Evolutionary conservation across 805 yeast species (phyloP).

Genomic region (Kodamaea sagamina): DNA sequence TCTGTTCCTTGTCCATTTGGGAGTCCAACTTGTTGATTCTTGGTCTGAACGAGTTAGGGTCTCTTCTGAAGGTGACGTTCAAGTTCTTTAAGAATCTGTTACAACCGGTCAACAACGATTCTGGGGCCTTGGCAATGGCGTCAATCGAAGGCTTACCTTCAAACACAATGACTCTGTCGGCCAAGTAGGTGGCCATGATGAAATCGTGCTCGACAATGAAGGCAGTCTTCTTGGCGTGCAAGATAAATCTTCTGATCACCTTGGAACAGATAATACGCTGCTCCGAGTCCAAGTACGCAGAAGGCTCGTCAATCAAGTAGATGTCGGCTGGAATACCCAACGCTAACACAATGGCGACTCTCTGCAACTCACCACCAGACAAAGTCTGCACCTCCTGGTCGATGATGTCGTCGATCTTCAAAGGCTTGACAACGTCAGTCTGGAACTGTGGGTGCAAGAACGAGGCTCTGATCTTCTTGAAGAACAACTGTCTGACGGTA

Average conservation of each 20-base stretch:
- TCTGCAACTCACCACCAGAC: slow-evolving; percentile 99
- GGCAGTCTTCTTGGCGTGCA: slow-evolving; percentile 98
- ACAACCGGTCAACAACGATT: slow-evolving; percentile 94
- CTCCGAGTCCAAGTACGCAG: slow-evolving; percentile 98
- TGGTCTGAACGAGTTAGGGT: slow-evolving; percentile 97
- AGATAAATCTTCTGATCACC: slow-evolving; percentile 93
- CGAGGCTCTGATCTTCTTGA: slow-evolving; percentile 92
- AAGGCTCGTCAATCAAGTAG: slow-evolving; percentile 96
- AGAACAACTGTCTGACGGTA: slow-evolving; percentile 95
- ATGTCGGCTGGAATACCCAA: slow-evolving; percentile 95
- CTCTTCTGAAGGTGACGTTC: slow-evolving; percentile 98
- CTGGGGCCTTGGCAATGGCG: slow-evolving; percentile 87
- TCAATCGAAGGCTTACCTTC: slow-evolving; percentile 91
- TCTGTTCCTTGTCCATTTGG: slow-evolving; percentile 99
- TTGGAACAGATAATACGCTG: slow-evolving; percentile 99
- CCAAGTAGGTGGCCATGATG: slow-evolving; percentile 99
- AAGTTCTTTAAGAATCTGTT: slow-evolving; percentile 94
- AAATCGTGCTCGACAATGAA: slow-evolving; percentile 99
- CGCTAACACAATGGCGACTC: slow-evolving; percentile 96
- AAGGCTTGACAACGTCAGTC: slow-evolving; percentile 95
- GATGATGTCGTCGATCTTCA: slow-evolving; percentile 87
- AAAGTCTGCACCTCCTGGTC: slow-evolving; percentile 97
- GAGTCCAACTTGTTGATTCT: slow-evolving; percentile 97
- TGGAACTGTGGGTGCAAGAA: slow-evolving; percentile 97
- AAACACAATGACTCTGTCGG: slow-evolving; percentile 97